Base-by-base conservation (phyloP, 768 basidiomycete species). In the Suillus fuscotomentosus region DNA sequence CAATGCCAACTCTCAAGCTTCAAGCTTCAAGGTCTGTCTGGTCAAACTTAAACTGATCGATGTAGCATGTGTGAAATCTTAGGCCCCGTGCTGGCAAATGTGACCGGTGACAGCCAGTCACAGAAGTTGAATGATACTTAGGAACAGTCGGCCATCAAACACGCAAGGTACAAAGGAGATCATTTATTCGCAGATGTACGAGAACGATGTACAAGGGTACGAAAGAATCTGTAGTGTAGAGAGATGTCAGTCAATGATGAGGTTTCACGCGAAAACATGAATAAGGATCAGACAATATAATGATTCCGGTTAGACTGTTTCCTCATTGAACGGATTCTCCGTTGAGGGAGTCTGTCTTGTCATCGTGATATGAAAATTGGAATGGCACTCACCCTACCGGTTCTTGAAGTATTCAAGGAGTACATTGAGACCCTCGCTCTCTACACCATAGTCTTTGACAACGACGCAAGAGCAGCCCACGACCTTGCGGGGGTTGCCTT, bases 401-500 rank as follows among this genome's bases (percentile, higher is more conserved):
- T 89, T 93, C 84, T 95, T 96, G 90, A 97, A 97, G 88, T 97
- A 95, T 75, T 95, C 92, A 70, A 94, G 80, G 75, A 95, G 87
- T 74, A 97, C 95, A 77, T 96, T 90, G 70, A 97, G 86, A 63
- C 95, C 97, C 84, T 97, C 94, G 72, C 88, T 90, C 84, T 99
- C 97, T 63, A 86, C 84, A 72, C 97, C 97, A 75, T 96, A 98
- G 76, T 98, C 94, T 86, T 94, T 99, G 71, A 99, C 96, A 68
- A 98, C 97, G 72, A 99, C 97, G 72, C 92, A 94, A 73, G 86
- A 90, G 83, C 93, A 94, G 62, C 91, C 90, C 61, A 95, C 94
- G 74, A 99, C 83, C 85, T 99, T 99, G 77, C 97, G 86, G 56
- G 97, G 92, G 82, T 97, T 98, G 70, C 97, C 97, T 83, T 99